Base-by-base conservation (phyloP, 192 early-diverging fungal genomes). In the Coemansia sp. region DNA sequence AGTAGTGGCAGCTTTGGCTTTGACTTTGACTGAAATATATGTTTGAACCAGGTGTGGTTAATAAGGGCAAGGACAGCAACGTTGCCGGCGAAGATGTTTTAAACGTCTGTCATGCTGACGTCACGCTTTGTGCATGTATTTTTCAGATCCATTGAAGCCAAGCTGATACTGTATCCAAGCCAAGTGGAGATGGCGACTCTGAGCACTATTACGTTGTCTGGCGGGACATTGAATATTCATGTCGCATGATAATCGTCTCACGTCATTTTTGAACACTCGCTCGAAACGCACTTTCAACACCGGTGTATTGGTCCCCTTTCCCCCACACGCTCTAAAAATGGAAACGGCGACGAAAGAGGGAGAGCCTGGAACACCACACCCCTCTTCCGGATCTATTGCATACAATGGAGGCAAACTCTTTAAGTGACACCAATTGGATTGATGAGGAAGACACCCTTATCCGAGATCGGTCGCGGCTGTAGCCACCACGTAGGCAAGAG, bases 1-100 rank as follows among this genome's bases (percentile, higher is more conserved):
- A 4, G 37, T 24, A 53, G 16, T 13, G 6, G 75, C 59, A 50
- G 34, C 24, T 78, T 78, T 64, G 75, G 69, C 57, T 50, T 45
- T 3, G 75, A 72, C 57, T 50, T 45, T 3, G 70, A 78, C 6
- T 72, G 21, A 24, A 10, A 60, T 61, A 17, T 63, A 17, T 31
- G 35, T 63, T 17, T 29, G 57, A 27, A 27, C 24, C 24, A 27
- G 24, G 24, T 27, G 24, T 27, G 24, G 24, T 27, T 27, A 27
- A 27, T 27, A 27, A 27, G 0, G 24, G 24, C 24, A 27, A 27
- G 24, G 24, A 27, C 24, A 27, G 24, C 24, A 27, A 27, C 24
- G 24, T 27, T 27, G 24, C 24, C 24, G 24, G 1, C 24, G 24
- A 27, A 1, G 24, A 27, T 27, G 24, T 27, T 27, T 27, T 27